Conservation (phyloP, 306 rosid species). For the Pterocarpus santalinus region DNA sequence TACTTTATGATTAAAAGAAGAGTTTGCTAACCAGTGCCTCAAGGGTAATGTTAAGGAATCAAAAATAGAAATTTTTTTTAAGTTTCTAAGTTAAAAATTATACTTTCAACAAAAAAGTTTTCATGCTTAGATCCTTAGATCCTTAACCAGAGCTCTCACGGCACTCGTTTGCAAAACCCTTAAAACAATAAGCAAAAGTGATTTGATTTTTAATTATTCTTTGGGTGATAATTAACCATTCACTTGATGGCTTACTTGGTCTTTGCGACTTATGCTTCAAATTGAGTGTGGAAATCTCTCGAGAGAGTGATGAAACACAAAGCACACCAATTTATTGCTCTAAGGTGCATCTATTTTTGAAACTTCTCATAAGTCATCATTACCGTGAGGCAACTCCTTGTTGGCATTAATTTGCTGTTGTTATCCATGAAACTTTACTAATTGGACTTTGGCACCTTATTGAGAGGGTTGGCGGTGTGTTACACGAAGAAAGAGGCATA, state of each 20-base stretch:
- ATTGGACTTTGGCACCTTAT: constrained; percentile 37
- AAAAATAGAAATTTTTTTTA: no score
- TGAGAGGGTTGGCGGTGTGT: constrained; percentile 55
- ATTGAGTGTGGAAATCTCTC: constrained; percentile 5
- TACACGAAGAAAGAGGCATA: constrained; percentile 68
- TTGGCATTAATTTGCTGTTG: constrained; percentile 41
- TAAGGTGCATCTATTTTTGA: constrained; percentile 45
- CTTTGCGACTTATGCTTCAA: not conserved
- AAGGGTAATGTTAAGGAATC: no score
- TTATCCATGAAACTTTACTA: constrained; percentile 27
- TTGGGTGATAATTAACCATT: not conserved
- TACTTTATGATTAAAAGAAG: no score
- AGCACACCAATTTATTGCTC: constrained; percentile 42
- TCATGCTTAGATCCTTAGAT: no score
- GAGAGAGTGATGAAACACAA: constrained; percentile 37
- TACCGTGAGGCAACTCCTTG: constrained; percentile 36
- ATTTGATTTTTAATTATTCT: no score
- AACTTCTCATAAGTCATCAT: constrained; percentile 3
- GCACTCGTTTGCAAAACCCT: no score
- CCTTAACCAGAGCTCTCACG: no score
- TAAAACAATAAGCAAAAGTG: no score
- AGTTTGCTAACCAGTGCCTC: no score
- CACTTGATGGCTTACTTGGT: not conserved
- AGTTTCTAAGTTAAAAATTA: no score
- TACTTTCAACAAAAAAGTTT: no score